Evolutionary conservation across 768 basidiomycete species (phyloP).

Genomic region (Macrolepiota albuminosa): DNA sequence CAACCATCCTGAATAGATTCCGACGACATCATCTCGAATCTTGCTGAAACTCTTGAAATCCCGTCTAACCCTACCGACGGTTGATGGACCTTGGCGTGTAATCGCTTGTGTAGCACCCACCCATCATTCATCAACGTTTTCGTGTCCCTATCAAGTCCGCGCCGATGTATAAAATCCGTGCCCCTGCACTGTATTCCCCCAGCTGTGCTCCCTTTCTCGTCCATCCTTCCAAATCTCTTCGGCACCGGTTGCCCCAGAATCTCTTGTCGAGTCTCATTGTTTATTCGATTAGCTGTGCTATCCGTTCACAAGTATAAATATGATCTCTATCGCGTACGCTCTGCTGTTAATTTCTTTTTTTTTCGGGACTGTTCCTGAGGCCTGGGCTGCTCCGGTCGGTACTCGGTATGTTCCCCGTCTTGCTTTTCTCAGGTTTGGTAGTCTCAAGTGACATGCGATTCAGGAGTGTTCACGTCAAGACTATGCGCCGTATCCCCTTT

Average conservation of each 20-base stretch:
- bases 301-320: neutral
- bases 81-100: neutral
- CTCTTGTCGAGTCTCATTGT: neutral
- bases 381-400: conserved; percentile 12
- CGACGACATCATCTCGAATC: neutral
- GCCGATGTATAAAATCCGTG: conserved; percentile 3
- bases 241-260: conserved; percentile 19
- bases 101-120: neutral
- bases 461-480: conserved; percentile 4
- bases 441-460: neutral
- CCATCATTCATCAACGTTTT: neutral
- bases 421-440: neutral
- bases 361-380: conserved; percentile 6
- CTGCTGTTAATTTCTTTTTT: conserved; percentile 10
- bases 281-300: conserved; percentile 12
- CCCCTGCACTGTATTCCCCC: neutral
- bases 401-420: conserved; percentile 5
- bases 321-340: conserved; percentile 14
- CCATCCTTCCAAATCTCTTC: conserved; percentile 11
- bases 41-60: neutral
- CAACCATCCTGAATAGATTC: neutral
- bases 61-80: neutral
- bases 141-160: conserved; percentile 6
- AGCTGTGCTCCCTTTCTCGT: conserved; percentile 16
- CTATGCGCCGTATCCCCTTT: conserved; percentile 8